phyloP scores from a whole-genome alignment of 2,329 filamentous ascomycete genomes.

The Trichoderma afroharzianum region DNA sequence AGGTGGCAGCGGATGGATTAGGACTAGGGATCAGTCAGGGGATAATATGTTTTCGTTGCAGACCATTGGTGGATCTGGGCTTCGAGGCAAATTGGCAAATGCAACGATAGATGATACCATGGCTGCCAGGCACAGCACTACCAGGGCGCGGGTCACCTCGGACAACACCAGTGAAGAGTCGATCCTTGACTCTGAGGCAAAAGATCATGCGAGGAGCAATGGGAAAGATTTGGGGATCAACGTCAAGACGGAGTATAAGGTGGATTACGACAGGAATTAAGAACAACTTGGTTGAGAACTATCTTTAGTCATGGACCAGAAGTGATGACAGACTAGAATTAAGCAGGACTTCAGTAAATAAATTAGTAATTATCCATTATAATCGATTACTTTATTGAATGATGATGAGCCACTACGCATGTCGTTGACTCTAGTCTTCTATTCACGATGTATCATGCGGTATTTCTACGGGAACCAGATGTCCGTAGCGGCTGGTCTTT shows the following conservation, averaged over 20 bases:
- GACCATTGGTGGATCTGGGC: not conserved
- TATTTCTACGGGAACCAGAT: not conserved
- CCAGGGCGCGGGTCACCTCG: not conserved
- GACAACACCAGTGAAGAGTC: not conserved
- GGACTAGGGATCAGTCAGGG: not conserved
- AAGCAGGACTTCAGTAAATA: not conserved
- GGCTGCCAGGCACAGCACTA: not conserved
- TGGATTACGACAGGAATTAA: not conserved
- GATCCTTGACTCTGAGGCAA: not conserved
- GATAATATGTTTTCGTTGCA: not conserved
- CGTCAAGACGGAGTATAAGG: not conserved
- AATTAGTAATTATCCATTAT: not conserved
- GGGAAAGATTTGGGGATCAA: not conserved
- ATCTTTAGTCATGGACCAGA: not conserved
- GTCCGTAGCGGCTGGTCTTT: not conserved
- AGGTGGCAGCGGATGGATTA: not conserved
- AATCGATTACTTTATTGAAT: not conserved
- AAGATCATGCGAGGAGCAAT: not conserved
- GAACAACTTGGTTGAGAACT: not conserved
- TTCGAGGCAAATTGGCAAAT: not conserved
- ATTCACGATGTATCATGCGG: not conserved
- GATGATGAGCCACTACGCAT: not conserved
- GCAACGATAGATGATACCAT: too few relatives aligned
- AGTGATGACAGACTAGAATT: not conserved
- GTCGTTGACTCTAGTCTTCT: not conserved